Base-by-base conservation (phyloP, 352 stramenopile species). In the Aphanomyces euteiches region DNA sequence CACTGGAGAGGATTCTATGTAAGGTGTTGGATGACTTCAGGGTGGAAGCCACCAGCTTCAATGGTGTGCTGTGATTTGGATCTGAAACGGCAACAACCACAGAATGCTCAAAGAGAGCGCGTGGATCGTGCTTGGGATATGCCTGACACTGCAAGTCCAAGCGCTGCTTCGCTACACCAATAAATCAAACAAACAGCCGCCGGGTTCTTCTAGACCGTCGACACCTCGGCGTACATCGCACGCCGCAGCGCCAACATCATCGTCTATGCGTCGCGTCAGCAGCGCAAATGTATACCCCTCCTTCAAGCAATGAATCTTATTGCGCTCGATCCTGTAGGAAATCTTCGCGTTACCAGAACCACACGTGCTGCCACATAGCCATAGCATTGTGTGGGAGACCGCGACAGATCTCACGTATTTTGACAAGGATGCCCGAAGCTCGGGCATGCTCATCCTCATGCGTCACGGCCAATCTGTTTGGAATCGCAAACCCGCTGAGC, bases 381-480 rank as follows among this genome's bases (percentile, higher is more conserved):
- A 67, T 36, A 48, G 43, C 59, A 56, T 56, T 7, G 59, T 41
- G 6, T 54, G 59, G 56, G 56, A 63, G 56, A 45, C 3, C 56
- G 28, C 40, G 41, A 17, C 19, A 19, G 15, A 21, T 4, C 21
- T 67, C 19, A 67, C 41, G 39, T 67, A 67, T 36, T n/a, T 56
- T 5, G 59, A 56, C 8, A 67, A 67, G 59, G 39, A 67, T n/a
- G 38, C 12, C 4, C 38, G 43, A 38, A 90, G 82, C 74, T 87
- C 88, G 47, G 85, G 85, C 17, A 90, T 81, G 72, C 82, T 93
- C 53, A 90, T 93, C 57, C 66, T 93, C 57, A 73, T 93, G 59
- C 86, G 86, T n/a, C 86, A 93, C 73, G 86, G 86, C 7, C 86
- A 93, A 73, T 92, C 84, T 71, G 83, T 93, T 60, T 93, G 86